phyloP scores from a whole-genome alignment of 345 rosid species.

The Brassica incana region DNA sequence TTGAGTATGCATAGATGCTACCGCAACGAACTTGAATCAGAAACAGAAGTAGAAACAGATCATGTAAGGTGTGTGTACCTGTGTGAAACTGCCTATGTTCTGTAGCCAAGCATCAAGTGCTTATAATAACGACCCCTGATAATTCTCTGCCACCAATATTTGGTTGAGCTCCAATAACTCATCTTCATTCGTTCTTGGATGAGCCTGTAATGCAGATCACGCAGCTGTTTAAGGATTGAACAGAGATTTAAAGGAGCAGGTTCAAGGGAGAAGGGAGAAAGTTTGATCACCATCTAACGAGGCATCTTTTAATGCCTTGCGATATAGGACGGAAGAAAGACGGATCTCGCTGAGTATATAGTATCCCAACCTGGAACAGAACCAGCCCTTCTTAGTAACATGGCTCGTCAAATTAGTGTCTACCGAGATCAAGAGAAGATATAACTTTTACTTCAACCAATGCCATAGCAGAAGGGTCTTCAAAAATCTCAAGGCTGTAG shows the following conservation, averaged over 20 bases:
- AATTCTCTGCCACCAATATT: conserved; percentile 69
- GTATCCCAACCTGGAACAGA: conserved; percentile 74
- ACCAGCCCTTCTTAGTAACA: background rate
- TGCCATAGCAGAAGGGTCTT: conserved; percentile 87
- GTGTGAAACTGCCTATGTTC: conserved; percentile 34
- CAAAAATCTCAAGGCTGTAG: conserved; percentile 82
- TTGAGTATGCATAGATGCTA: conserved; percentile 5
- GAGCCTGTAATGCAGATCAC: conserved; percentile 55
- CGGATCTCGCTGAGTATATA: conserved; percentile 88
- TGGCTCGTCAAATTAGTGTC: background rate
- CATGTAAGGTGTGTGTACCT: conserved; percentile 19
- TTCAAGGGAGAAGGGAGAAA: conserved; percentile 9
- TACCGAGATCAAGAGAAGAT: background rate
- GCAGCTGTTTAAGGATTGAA: background rate
- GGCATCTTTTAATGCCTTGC: conserved; percentile 83
- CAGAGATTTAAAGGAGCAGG: conserved; percentile 17
- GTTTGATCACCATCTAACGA: conserved; percentile 77
- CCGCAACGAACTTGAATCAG: background rate
- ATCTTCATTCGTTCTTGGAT: conserved; percentile 69
- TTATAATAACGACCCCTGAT: conserved; percentile 89
- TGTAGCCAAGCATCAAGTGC: conserved; percentile 72
- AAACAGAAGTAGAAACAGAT: conserved; percentile 17
- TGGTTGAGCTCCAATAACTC: conserved; percentile 51
- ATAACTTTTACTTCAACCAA: conserved; percentile 62
- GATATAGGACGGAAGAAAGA: conserved; percentile 85